A percentile compares a stretch with the other conserved stretches of the same genome.
phyloP scores from a whole-genome alignment of 176 grass and related monocot species.

The Carex littledalei region DNA sequence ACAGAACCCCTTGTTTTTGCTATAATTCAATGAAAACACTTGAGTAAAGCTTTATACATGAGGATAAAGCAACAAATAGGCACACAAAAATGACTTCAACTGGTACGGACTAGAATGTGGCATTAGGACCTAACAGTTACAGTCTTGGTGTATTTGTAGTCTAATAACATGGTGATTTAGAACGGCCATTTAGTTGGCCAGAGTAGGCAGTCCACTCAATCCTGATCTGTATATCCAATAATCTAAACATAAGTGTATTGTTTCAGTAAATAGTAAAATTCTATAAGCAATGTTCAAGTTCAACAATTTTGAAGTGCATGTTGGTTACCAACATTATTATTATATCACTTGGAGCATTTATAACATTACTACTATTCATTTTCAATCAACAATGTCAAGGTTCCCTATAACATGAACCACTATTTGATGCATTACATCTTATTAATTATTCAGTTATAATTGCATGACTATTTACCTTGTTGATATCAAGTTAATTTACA shows the following conservation, averaged over 20 bases:
- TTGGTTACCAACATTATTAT: neutral
- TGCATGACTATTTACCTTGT: neutral
- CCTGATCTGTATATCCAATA: neutral
- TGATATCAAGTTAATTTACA: neutral
- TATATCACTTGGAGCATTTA: neutral
- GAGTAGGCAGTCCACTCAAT: neutral
- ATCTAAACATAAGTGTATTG: neutral
- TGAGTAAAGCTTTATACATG: neutral
- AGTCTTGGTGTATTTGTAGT: neutral
- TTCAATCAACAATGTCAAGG: neutral
- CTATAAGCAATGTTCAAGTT: neutral
- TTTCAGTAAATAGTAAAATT: neutral
- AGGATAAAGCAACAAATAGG: neutral
- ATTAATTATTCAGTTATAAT: neutral
- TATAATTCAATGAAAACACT: neutral
- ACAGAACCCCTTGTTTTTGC: neutral
- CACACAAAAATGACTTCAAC: neutral
- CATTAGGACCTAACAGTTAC: neutral
- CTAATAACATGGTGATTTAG: neutral
- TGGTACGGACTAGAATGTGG: neutral
- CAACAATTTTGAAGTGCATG: neutral
- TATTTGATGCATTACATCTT: neutral
- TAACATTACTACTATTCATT: neutral
- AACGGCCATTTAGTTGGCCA: neutral
- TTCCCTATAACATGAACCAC: neutral